phyloP scores from a whole-genome alignment of 164 flowering plant genomes.

The Platanus orientalis region DNA sequence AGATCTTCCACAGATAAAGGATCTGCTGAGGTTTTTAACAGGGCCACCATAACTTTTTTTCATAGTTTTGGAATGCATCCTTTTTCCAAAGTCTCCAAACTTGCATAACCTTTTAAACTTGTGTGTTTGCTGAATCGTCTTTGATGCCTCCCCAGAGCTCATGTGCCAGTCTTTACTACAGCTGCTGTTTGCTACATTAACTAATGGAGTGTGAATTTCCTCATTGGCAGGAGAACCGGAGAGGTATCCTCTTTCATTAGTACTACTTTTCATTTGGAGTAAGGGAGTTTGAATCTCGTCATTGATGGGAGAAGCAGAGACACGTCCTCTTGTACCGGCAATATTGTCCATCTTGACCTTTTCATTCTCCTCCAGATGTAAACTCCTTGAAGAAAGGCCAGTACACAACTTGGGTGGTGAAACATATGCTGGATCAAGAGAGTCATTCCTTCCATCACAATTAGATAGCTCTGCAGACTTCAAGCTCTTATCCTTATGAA shows the following conservation, averaged over 20 bases:
- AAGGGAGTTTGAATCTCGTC: conserved; percentile 28
- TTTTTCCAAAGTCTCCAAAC: conserved; percentile 34
- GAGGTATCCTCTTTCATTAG: conserved; percentile 1
- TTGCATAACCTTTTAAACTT: conserved; percentile 80
- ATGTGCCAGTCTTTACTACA: conserved; percentile 58
- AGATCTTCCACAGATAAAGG: conserved; percentile 20
- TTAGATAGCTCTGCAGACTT: conserved; percentile 24
- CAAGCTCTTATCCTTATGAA: background rate
- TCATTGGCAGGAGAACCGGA: conserved; percentile 18
- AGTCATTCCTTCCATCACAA: conserved; percentile 9
- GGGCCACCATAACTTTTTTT: conserved; percentile 14
- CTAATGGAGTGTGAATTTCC: conserved; percentile 29
- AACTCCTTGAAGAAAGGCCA: conserved; percentile 7
- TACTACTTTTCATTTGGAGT: conserved; percentile 6
- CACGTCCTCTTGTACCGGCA: conserved; percentile 2
- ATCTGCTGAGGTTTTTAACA: conserved; percentile 18
- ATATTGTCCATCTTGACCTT: conserved; percentile 1
- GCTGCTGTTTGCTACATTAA: conserved; percentile 31
- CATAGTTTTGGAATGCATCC: conserved; percentile 13
- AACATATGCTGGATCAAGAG: conserved; percentile 16
- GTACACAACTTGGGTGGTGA: conserved; percentile 18
- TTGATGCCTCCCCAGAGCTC: conserved; percentile 50
- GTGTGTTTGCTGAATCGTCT: conserved; percentile 29
- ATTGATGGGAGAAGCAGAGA: conserved; percentile 14
- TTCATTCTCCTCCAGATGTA: conserved; percentile 17